Conservation (phyloP, 2,329 filamentous ascomycete genomes). For the Exophiala viscosa region DNA sequence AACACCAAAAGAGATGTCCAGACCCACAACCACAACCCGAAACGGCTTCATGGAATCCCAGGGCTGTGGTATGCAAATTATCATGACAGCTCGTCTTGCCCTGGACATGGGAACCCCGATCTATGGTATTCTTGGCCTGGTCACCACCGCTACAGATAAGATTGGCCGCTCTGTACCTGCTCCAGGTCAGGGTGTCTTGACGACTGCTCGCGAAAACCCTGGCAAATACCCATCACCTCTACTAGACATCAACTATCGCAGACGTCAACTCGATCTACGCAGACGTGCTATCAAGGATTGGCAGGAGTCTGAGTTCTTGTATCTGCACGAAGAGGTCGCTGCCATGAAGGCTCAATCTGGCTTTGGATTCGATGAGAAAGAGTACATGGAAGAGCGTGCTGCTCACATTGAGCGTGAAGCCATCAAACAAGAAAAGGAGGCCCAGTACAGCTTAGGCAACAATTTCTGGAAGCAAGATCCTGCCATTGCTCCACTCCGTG, state of each 20-base stretch:
- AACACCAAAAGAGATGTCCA: conserved; percentile 95
- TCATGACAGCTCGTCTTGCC: conserved; percentile 95
- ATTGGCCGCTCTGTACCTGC: conserved; percentile 96
- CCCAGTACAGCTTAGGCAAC: conserved; percentile 89
- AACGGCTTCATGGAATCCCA: conserved; percentile 99
- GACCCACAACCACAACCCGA: conserved; percentile 91
- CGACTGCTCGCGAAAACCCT: conserved; percentile 83
- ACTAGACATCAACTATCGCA: conserved; percentile 95
- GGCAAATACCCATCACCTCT: conserved; percentile 93
- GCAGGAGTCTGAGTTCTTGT: conserved; percentile 92
- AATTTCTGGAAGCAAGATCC: conserved; percentile 98
- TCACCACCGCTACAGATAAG: conserved; percentile 96
- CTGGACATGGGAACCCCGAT: conserved; percentile 99
- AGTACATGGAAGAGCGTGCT: conserved; percentile 81
- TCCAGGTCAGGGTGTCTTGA: conserved; percentile 93
- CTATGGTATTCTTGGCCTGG: conserved; percentile 88
- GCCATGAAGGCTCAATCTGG: conserved; percentile 79
- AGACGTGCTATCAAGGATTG: conserved; percentile 93
- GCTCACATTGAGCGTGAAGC: conserved; percentile 85
- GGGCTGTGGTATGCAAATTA: conserved; percentile 94
- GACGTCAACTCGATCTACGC: conserved; percentile 88
- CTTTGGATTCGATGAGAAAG: conserved; percentile 70
- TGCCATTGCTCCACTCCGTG: conserved; percentile 89
- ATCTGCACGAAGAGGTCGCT: conserved; percentile 84
- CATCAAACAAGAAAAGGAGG: conserved; percentile 85